phyloP scores from a whole-genome alignment of 805 yeast species.

The Zygotorulaspora danielsina region DNA sequence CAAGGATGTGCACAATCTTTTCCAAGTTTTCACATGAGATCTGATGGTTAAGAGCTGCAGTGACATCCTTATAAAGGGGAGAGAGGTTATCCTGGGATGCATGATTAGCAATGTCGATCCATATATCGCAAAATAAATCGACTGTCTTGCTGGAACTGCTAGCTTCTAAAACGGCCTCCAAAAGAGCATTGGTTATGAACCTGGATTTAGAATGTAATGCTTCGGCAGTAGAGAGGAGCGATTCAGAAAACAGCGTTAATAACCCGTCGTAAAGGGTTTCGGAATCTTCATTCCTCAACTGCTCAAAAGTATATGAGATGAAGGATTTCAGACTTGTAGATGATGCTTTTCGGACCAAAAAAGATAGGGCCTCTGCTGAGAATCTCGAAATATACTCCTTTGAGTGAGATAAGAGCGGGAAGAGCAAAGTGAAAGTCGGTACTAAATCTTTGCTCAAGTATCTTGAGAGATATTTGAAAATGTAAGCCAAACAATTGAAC shows the following conservation, averaged over 20 bases:
- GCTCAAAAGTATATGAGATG: conserved; percentile 42
- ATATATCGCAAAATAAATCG: conserved; percentile 54
- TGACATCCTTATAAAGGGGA: conserved; percentile 41
- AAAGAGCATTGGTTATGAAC: conserved; percentile 43
- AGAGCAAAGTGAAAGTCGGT: conserved; percentile 62
- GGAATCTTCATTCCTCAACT: conserved; percentile 32
- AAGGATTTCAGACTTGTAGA: conserved; percentile 44
- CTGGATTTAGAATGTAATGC: conserved; percentile 71
- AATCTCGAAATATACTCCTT: conserved; percentile 71
- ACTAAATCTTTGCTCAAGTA: conserved; percentile 55
- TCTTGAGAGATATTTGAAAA: conserved; percentile 80
- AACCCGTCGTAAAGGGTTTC: conserved; percentile 55
- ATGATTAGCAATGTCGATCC: conserved; percentile 50
- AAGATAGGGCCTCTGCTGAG: conserved; percentile 87
- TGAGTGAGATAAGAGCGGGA: conserved; percentile 57
- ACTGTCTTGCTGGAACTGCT: conserved; percentile 19
- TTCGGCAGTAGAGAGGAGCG: conserved; percentile 67
- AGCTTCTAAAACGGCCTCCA: conserved; percentile 32
- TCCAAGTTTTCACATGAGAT: conserved; percentile 23
- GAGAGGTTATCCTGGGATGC: conserved; percentile 47
- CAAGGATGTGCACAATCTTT: conserved; percentile 40
- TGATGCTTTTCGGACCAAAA: conserved; percentile 65
- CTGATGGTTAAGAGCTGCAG: conserved; percentile 22
- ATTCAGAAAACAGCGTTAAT: conserved; percentile 60
- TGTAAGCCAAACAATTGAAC: conserved; percentile 79